A percentile compares a stretch with the other conserved stretches of the same genome.
phyloP scores from a whole-genome alignment of 257 asterid species.

The Agastache rugosa region DNA sequence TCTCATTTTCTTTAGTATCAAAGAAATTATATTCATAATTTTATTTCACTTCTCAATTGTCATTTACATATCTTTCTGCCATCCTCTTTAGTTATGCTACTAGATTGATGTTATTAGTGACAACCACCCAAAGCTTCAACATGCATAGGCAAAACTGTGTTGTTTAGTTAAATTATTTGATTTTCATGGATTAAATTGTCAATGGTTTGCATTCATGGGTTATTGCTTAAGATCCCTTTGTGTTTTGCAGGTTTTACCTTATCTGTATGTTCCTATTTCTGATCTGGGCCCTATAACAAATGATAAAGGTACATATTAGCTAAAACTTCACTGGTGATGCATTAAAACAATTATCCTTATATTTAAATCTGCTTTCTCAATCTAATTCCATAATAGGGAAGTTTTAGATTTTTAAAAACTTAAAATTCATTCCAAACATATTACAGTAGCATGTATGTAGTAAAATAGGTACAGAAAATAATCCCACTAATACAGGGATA shows the following conservation, averaged over 20 bases:
- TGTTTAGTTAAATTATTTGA: conserved; percentile 7
- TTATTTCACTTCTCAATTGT: conserved; percentile 13
- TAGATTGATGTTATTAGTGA: conserved; percentile 4
- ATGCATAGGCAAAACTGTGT: background rate
- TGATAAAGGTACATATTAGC: conserved; percentile 60
- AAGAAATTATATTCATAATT: no score
- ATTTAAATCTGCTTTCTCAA: background rate
- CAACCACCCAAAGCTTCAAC: conserved; percentile 3
- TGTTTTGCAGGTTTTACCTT: conserved; percentile 78
- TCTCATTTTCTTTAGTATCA: background rate
- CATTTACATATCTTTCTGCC: conserved; percentile 10
- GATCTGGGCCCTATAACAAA: conserved; percentile 59
- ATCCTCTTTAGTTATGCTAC: conserved; percentile 22
- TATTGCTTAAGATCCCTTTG: conserved; percentile 24
- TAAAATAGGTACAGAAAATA: background rate
- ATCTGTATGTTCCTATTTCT: conserved; percentile 72
- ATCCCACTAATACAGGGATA: background rate
- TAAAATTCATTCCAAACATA: background rate
- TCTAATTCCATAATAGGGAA: background rate
- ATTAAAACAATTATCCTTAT: conserved; percentile 26
- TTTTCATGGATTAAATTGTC: conserved; percentile 30
- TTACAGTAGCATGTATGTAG: background rate
- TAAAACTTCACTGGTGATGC: conserved; percentile 21
- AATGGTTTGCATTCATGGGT: conserved; percentile 12
- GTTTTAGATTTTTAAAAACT: background rate